Conservation (phyloP, 306 rosid species). For the Vachellia collinsii region DNA sequence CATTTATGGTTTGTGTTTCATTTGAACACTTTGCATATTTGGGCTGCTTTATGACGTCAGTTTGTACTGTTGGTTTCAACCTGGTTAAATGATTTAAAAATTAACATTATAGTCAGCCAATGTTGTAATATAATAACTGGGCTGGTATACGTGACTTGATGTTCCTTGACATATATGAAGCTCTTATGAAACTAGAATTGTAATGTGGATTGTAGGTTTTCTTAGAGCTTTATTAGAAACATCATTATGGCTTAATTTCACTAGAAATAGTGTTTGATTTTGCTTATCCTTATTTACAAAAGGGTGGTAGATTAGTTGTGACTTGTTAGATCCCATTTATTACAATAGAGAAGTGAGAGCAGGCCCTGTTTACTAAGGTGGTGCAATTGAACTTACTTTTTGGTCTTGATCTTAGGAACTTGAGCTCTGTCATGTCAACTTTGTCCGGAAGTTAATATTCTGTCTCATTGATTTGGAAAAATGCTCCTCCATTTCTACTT, state of each 20-base stretch:
- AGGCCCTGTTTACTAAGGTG: no score
- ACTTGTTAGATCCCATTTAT: no score
- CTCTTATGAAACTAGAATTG: constrained; percentile 11
- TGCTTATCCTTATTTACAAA: neutral
- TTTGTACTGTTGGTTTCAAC: constrained; percentile 11
- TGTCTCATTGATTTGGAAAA: no score
- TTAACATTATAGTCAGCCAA: constrained; percentile 2
- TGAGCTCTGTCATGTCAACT: no score
- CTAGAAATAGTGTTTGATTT: neutral
- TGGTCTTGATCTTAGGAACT: no score
- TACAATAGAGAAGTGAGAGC: no score
- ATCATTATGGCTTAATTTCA: neutral
- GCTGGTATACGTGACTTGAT: neutral
- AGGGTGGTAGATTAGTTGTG: no score
- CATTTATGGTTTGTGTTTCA: neutral
- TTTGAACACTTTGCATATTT: constrained; percentile 14
- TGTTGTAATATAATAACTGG: neutral
- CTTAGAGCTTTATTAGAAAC: constrained; percentile 4
- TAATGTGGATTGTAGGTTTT: constrained; percentile 8
- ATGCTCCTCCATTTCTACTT: no score
- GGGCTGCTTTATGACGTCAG: constrained; percentile 1
- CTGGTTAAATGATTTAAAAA: constrained; percentile 9
- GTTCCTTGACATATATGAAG: neutral
- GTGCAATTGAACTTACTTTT: no score
- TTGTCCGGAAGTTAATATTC: no score